Base-by-base conservation (phyloP, 2,329 filamentous ascomycete species). In the Eutypa lata region DNA sequence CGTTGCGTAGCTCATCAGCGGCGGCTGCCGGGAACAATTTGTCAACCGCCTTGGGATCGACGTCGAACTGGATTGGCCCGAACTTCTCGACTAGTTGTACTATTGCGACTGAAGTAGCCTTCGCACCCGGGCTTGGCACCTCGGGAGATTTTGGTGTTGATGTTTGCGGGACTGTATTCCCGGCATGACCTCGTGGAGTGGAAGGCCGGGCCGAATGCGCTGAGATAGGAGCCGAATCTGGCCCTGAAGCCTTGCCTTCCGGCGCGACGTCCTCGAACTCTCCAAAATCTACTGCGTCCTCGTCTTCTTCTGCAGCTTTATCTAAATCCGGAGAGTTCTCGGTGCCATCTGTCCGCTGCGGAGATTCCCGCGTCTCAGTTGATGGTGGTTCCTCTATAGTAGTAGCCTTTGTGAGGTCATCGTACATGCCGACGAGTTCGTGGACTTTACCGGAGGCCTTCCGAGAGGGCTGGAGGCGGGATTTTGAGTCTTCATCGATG, bases 391-490 rank as follows among this genome's bases (percentile, higher is more conserved):
- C 69, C 42, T 68, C 61, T 6, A 55, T 64, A 6, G 49, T 51
- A 6, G 49, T 51, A 14, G 63, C 56, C 52, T 65, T 66, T 22
- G 66, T 60, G 19, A 81, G 69, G 3, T 73, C 75, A 53, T 84
- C 78, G 47, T 73, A 80, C 68, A 77, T 73, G 21, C 72, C 72
- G 31, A 81, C 79, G 22, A 82, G 65, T 47, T 76, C 74, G 50
- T 78, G 76, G 2, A 82, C 77, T 55, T 77, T 81, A 5, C 63
- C 61, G 7, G 75, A 76, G 0, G 61, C 58, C 49, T 74, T 70
- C 43, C 67, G 62, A 38, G 57, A 58, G 16, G 53, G 53, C 3
- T 55, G 61, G 19, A 63, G 57, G 2, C 62, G 64, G 19, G 53
- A 53, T 14, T 58, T 66, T 2, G 64, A 60, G 16, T 73, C 74